Evolutionary conservation across 495 filamentous ascomycete genomes (phyloP).

Genomic region (Trichoderma reesei): DNA sequence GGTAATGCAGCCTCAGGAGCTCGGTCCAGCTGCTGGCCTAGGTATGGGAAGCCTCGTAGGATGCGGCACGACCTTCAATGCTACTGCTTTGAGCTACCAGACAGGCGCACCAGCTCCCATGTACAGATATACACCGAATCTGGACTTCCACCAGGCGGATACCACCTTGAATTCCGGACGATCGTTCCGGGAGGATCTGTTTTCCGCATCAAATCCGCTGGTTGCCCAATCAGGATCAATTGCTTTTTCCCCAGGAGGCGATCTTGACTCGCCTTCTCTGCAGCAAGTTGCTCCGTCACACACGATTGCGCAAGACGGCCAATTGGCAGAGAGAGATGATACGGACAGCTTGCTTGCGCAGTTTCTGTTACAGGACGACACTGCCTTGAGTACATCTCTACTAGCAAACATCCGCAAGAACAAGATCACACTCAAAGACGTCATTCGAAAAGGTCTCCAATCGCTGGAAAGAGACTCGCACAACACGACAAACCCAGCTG

Average conservation of each 20-base stretch:
- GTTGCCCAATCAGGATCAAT: not conserved
- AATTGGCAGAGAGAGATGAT: not conserved
- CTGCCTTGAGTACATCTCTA: not conserved
- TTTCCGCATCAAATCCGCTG: not conserved
- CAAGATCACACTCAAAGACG: not conserved
- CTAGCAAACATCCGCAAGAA: not conserved
- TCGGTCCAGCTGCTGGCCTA: not conserved
- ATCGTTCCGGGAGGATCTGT: not conserved
- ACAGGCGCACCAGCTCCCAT: not conserved
- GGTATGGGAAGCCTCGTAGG: not conserved
- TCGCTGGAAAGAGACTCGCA: not conserved
- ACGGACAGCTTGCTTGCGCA: not conserved
- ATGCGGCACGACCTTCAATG: not conserved
- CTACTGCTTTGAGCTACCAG: not conserved
- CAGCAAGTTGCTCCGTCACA: not conserved
- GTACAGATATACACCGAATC: not conserved
- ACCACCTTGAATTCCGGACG: not conserved
- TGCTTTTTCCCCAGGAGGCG: not conserved
- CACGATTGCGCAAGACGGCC: not conserved
- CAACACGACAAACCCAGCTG: not conserved
- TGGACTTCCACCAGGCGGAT: not conserved
- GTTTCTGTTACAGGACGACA: not conserved
- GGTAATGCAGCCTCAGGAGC: not conserved
- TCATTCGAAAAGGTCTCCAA: not conserved
- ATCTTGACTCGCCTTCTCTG: not conserved